Percentiles rank a stretch among this genome's conserved stretches.
These are phyloP conservation scores for Draba incana DNA, from an alignment of 345 rosid species.

Conservation along the genomic window DNA sequence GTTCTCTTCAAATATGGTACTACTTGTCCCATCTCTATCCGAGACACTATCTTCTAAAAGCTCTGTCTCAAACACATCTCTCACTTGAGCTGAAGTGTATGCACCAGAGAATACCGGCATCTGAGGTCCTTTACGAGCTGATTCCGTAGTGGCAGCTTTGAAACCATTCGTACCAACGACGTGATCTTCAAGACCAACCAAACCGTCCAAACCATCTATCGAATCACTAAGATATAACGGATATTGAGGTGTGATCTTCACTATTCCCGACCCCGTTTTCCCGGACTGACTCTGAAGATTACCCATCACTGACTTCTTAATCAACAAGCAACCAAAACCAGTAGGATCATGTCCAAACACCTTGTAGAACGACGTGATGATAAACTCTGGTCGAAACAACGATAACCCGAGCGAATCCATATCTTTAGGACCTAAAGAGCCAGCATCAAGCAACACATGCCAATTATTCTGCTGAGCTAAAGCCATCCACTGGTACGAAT, in stretches of 20 bases:
- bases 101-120: constrained; percentile 87
- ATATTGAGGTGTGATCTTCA: constrained; percentile 64
- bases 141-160: constrained; percentile 37
- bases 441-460: constrained; percentile 71
- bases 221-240: constrained; percentile 74
- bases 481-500: constrained; percentile 88
- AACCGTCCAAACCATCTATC: constrained; percentile 61
- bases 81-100: constrained; percentile 70
- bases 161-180: constrained; percentile 45
- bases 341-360: constrained; percentile 75
- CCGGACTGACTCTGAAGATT: constrained; percentile 64
- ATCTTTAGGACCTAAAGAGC: constrained; percentile 60
- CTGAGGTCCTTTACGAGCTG: constrained; percentile 45
- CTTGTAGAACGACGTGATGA: constrained; percentile 71
- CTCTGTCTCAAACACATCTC: constrained; percentile 79
- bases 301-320: constrained; percentile 77
- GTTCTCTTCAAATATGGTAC: constrained; percentile 77
- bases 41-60: constrained; percentile 68
- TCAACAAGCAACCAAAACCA: constrained; percentile 79
- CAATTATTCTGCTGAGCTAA: constrained; percentile 77
- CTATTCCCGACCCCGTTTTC: constrained; percentile 72
- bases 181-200: constrained; percentile 51
- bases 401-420: constrained; percentile 68
- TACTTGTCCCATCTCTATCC: constrained; percentile 72
- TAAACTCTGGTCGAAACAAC: constrained; percentile 49